These are phyloP conservation scores for Fomitopsis serialis DNA, from an alignment of 768 basidiomycete genomes.

Conservation along the genomic window DNA sequence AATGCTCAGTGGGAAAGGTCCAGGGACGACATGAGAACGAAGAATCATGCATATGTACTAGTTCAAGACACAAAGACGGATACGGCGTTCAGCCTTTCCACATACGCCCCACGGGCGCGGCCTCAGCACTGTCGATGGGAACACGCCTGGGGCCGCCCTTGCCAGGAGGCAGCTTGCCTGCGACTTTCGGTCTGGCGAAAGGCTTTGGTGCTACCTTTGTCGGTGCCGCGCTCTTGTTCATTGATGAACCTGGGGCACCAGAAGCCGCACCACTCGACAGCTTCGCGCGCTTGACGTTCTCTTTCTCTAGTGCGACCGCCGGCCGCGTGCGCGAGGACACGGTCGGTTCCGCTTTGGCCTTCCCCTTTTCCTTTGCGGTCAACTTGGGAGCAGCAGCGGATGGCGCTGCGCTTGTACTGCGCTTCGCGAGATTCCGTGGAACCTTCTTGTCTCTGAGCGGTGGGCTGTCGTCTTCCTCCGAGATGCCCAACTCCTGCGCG, in stretches of 20 bases:
- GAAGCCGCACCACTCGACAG: not conserved
- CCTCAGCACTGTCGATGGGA: conserved; percentile 61
- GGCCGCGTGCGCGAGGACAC: conserved; percentile 7
- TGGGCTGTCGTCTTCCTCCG: conserved; percentile 33
- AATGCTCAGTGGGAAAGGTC: not conserved
- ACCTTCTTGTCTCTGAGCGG: conserved; percentile 49
- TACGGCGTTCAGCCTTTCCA: conserved; percentile 38
- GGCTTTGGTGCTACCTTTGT: conserved; percentile 3
- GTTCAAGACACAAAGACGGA: not conserved
- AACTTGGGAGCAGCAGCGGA: conserved; percentile 23
- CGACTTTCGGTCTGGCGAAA: conserved; percentile 3
- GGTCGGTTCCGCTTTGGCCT: conserved; percentile 19
- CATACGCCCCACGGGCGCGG: conserved; percentile 41
- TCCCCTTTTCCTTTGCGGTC: conserved; percentile 36
- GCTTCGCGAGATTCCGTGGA: conserved; percentile 24
- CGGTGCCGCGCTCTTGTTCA: not conserved
- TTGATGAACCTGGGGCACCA: not conserved
- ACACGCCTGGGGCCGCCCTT: conserved; percentile 59
- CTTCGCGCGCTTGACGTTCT: conserved; percentile 20
- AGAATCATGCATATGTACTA: not conserved
- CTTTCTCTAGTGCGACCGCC: conserved; percentile 22
- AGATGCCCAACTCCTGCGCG: conserved; percentile 40
- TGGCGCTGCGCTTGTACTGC: conserved; percentile 8
- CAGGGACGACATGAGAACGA: not conserved
- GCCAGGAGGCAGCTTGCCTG: conserved; percentile 1